Evolutionary conservation across 257 asterid genomes (phyloP).

Genomic region (Nicotiana tomentosiformis): DNA sequence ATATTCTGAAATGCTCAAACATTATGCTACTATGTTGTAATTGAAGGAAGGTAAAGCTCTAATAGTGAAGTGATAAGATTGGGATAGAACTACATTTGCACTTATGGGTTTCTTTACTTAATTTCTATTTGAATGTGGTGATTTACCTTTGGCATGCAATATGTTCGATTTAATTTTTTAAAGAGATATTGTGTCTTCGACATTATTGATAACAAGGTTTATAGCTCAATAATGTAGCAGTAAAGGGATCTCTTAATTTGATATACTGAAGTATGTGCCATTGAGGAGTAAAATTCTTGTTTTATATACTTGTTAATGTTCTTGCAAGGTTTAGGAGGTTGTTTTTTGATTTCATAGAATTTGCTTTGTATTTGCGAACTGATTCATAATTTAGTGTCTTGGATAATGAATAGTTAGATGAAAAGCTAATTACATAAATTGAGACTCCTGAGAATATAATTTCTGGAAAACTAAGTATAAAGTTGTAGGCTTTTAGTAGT

Average conservation of each 20-base stretch:
- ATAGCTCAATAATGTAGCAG: slow-evolving; percentile 50
- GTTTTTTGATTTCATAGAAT: neutral
- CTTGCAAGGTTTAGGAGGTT: neutral
- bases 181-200: slow-evolving; percentile 64
- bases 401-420: neutral
- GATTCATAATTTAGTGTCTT: neutral
- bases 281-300: neutral
- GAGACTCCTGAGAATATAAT: too few relatives aligned
- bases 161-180: slow-evolving; percentile 52
- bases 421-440: neutral
- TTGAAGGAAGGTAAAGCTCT: slow-evolving; percentile 44
- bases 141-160: slow-evolving; percentile 24
- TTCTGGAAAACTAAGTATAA: neutral
- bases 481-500: neutral
- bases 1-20: slow-evolving; percentile 48
- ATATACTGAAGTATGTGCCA: neutral
- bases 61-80: slow-evolving; percentile 41
- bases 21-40: slow-evolving; percentile 32
- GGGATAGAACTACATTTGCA: slow-evolving; percentile 50
- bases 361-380: neutral
- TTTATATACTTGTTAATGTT: neutral
- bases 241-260: slow-evolving; percentile 38
- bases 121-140: slow-evolving; percentile 56
- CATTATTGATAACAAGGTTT: slow-evolving; percentile 60
- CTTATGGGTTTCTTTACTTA: slow-evolving; percentile 59